Evolutionary conservation across 208 protist genomes (phyloP), one percentile per base, ranked within the genome.

Genomic region (Leishmania amazonensis): DNA sequence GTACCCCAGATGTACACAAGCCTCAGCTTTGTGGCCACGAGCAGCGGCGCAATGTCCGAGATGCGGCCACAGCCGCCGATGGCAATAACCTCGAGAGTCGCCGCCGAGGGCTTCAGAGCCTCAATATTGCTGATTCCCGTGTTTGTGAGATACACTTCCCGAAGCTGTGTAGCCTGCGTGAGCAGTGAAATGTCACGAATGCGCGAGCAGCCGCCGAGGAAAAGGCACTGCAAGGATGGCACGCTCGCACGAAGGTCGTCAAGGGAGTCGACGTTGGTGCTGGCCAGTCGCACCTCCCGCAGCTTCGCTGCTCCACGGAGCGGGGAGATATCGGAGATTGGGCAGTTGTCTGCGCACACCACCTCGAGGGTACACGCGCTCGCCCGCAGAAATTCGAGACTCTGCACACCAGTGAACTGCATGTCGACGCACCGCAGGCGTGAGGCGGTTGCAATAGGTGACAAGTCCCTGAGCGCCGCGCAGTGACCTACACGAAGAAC

Each of bases 1-100:
- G 67, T 81, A 8, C 78, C 57, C 78, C 78, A 76, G 2, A 81
- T 17, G 78, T 76, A 81, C 3, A 81, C 70, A 2, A 65, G 19
- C 24, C 70, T 68, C 40, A 76, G 70, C 11, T 35, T 19, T 31
- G 78, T 68, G 2, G 78, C 67, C 3, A 7, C 13, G 21, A 7
- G 53, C 42, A 81, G 49, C n/a, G 70, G 54, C 19, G 49, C 17
- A 35, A 76, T 67, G 38, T 81, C 68, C 0, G 70, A 70, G 4
- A 81, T 42, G 51, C 49, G 78, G 6, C n/a, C 13, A 57, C 78
- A 81, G 70, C 78, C 78, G 7, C 78, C 70, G 17, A 81, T 42
- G n/a, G 78, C 78, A 28, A 81, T 15, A 9, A 72, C 70, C n/a
- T 81, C 70, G 13, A 81, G 70, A 31, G 24, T 53, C 15, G 68